These are phyloP conservation scores for Penicillium oxalicum DNA, from an alignment of 2,329 filamentous ascomycete species.

Conservation along the genomic window DNA sequence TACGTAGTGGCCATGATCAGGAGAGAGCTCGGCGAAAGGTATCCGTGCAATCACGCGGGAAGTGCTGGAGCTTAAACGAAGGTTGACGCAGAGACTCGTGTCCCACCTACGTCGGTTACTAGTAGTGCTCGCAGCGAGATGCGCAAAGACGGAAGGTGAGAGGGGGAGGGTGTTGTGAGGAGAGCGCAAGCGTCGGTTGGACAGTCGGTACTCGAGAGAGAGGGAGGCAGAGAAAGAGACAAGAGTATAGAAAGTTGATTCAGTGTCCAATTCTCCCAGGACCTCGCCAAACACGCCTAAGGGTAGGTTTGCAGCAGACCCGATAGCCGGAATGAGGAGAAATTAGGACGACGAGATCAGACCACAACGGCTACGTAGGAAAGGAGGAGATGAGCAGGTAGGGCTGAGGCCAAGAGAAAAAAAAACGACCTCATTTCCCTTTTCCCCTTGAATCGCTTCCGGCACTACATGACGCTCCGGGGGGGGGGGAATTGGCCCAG, in stretches of 20 bases:
- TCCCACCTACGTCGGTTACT: too few relatives aligned
- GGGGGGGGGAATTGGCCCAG: not conserved
- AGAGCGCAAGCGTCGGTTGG: not conserved
- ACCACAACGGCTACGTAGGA: not conserved
- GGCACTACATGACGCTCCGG: too few relatives aligned
- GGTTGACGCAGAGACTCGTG: too few relatives aligned
- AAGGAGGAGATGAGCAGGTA: constrained; percentile 17
- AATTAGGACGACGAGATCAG: not conserved
- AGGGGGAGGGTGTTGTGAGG: constrained; percentile 1
- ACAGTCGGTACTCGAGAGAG: not conserved
- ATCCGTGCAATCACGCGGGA: constrained; percentile 5
- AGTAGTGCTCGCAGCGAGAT: too few relatives aligned
- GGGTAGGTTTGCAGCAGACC: too few relatives aligned
- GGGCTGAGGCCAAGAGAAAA: constrained; percentile 23
- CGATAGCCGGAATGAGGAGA: not conserved
- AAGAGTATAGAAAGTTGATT: not conserved
- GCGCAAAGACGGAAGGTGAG: not conserved
- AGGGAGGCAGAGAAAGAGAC: not conserved
- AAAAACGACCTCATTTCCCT: not conserved
- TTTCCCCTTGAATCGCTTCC: too few relatives aligned
- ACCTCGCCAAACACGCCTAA: too few relatives aligned
- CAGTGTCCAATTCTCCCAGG: too few relatives aligned
- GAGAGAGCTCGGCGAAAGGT: not conserved
- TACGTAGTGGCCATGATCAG: constrained; percentile 15
- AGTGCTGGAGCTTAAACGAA: not conserved